Evolutionary conservation across 306 rosid genomes (phyloP).

Genomic region (Malus sieversii): DNA sequence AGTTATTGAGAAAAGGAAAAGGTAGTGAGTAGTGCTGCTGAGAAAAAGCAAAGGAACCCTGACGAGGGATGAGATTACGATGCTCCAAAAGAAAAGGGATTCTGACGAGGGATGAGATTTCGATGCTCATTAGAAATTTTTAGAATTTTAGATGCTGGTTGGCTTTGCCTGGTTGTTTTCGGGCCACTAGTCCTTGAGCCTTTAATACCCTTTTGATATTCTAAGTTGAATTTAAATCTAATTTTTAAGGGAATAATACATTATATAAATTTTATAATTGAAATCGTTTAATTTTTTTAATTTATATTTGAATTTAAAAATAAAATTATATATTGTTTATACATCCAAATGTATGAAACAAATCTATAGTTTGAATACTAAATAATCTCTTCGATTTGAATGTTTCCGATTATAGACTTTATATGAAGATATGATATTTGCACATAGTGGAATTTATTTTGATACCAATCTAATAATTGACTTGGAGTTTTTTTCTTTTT

Average conservation of each 20-base stretch:
- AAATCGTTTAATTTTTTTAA: no score
- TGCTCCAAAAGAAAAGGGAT: conserved; percentile 10
- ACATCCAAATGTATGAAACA: no score
- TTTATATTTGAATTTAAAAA: no score
- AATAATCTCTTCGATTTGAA: no score
- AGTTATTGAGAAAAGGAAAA: conserved; percentile 29
- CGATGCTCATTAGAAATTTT: not conserved
- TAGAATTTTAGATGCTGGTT: not conserved
- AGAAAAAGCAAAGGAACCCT: conserved; percentile 1
- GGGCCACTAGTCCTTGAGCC: not conserved
- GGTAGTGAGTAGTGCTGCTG: not conserved
- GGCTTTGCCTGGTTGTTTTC: not conserved
- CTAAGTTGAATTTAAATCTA: not conserved
- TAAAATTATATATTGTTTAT: no score
- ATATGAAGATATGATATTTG: no score
- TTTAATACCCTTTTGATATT: not conserved
- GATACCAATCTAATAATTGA: no score
- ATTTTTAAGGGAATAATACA: not conserved
- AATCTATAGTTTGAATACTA: no score
- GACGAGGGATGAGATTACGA: not conserved
- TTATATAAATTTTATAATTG: no score
- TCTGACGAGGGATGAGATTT: conserved; percentile 1
- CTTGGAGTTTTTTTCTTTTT: no score
- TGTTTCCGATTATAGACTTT: no score
- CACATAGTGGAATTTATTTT: no score